Evolutionary conservation across 1,139 yeast genomes (phyloP).

Genomic region (Oligophagozyma castellii): DNA sequence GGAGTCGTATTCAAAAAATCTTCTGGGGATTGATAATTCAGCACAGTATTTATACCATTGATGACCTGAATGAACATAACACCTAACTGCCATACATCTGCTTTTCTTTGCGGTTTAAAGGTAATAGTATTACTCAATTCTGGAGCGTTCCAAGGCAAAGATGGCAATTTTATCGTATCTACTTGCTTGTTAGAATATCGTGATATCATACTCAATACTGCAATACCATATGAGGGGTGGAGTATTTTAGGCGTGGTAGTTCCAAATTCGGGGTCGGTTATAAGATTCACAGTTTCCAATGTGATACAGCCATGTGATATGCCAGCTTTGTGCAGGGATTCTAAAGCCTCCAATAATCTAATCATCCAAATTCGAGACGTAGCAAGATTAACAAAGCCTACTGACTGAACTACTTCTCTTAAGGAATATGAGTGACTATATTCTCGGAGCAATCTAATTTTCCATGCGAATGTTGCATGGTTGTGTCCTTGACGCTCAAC

Average conservation of each 20-base stretch:
- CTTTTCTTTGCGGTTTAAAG: slow-evolving; percentile 48
- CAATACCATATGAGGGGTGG: slow-evolving; percentile 59
- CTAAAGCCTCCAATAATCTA: slow-evolving; percentile 74
- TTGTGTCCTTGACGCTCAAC: slow-evolving; percentile 36
- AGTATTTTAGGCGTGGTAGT: slow-evolving; percentile 48
- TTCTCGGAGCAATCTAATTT: slow-evolving; percentile 53
- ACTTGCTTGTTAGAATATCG: slow-evolving; percentile 32
- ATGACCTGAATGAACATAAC: slow-evolving; percentile 62
- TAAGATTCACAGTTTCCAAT: slow-evolving; percentile 44
- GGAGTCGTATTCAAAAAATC: slow-evolving; percentile 42
- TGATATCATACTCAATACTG: slow-evolving; percentile 45
- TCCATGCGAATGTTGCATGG: slow-evolving; percentile 36
- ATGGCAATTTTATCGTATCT: slow-evolving; percentile 12
- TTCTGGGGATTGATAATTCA: slow-evolving; percentile 44
- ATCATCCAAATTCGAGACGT: slow-evolving; percentile 82
- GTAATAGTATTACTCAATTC: slow-evolving; percentile 37
- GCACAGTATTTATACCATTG: slow-evolving; percentile 43
- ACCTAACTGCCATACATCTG: slow-evolving; percentile 91
- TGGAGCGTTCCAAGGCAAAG: slow-evolving; percentile 62
- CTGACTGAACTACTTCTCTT: slow-evolving; percentile 54
- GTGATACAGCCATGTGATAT: slow-evolving; percentile 58
- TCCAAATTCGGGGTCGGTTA: slow-evolving; percentile 36
- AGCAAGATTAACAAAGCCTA: slow-evolving; percentile 53
- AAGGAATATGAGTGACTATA: slow-evolving; percentile 46
- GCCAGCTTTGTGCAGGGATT: slow-evolving; percentile 70